Percentiles rank a stretch among this genome's conserved stretches.
These are phyloP conservation scores for Hypoxylon sp. DNA, from an alignment of 2,329 filamentous ascomycete species.

Conservation along the genomic window DNA sequence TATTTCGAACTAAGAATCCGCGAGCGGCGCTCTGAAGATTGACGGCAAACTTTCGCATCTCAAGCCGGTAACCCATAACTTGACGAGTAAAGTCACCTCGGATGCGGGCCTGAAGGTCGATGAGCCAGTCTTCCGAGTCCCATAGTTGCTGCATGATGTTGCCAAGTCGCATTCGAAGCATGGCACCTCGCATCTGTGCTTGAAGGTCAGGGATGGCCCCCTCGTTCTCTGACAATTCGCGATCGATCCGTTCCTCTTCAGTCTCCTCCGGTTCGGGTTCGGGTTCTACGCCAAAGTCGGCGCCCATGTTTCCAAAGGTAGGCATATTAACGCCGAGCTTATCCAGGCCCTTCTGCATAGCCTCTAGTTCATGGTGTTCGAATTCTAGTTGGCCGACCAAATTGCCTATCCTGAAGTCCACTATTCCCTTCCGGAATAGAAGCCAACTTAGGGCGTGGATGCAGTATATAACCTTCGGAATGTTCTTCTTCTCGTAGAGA, in stretches of 20 bases:
- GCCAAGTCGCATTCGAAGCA: constrained; percentile 82
- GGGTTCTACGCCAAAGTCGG: constrained; percentile 89
- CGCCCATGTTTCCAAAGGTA: constrained; percentile 97
- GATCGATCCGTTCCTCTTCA: constrained; percentile 88
- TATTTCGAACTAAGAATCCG: constrained; percentile 79
- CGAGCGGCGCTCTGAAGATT: constrained; percentile 84
- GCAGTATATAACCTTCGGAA: constrained; percentile 99
- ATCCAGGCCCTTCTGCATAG: constrained; percentile 96
- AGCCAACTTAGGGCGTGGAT: constrained; percentile 98
- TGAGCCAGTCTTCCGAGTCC: constrained; percentile 83
- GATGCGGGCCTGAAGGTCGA: constrained; percentile 88
- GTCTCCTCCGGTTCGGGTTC: constrained; percentile 86
- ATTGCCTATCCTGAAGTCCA: constrained; percentile 96
- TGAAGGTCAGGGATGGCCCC: constrained; percentile 83
- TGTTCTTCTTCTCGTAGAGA: constrained; percentile 99
- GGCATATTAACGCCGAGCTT: constrained; percentile 96
- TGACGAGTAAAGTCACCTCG: constrained; percentile 91
- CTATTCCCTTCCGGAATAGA: constrained; percentile 93
- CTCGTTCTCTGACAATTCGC: constrained; percentile 86
- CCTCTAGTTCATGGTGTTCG: constrained; percentile 96
- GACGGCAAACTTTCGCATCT: constrained; percentile 86
- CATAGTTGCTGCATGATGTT: constrained; percentile 90
- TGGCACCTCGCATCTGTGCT: constrained; percentile 85
- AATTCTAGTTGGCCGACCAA: constrained; percentile 97
- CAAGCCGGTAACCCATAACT: constrained; percentile 83